Conservation (phyloP, 2,329 filamentous ascomycete genomes). For the Neofusicoccum umdonicola region DNA sequence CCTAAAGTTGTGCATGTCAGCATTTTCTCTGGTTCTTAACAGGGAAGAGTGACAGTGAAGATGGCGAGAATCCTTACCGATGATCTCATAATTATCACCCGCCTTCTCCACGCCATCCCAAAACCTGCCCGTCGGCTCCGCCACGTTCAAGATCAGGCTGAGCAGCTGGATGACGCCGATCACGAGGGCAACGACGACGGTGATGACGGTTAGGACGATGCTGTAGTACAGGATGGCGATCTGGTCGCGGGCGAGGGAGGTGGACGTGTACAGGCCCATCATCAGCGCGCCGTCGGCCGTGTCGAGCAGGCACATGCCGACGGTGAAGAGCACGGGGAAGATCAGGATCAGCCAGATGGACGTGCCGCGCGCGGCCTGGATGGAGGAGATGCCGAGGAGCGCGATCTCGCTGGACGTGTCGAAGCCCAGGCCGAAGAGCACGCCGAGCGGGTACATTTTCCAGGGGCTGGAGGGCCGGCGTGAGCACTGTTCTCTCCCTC, state of each 20-base stretch:
- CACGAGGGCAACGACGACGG: constrained; percentile 77
- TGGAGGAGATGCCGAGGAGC: constrained; percentile 81
- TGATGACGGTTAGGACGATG: constrained; percentile 79
- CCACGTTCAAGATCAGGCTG: constrained; percentile 73
- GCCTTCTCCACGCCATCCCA: constrained; percentile 82
- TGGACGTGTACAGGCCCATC: constrained; percentile 88
- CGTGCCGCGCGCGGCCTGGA: constrained; percentile 82
- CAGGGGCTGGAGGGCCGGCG: constrained; percentile 56
- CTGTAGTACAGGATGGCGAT: constrained; percentile 96
- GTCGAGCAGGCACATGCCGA: constrained; percentile 92
- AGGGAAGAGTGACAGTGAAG: no score
- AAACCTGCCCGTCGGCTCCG: constrained; percentile 71
- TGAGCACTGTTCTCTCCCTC: not conserved
- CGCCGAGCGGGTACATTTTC: constrained; percentile 93
- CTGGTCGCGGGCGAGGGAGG: constrained; percentile 70
- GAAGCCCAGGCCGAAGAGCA: constrained; percentile 86
- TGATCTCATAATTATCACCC: constrained; percentile 79
- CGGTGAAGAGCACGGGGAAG: constrained; percentile 87
- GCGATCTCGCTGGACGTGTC: constrained; percentile 95
- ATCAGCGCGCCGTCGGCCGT: constrained; percentile 91
- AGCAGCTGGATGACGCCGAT: constrained; percentile 85
- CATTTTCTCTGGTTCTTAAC: no score
- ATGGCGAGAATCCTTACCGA: constrained; percentile 50
- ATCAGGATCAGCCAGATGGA: constrained; percentile 92
- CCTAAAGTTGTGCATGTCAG: constrained; percentile 26